Evolutionary conservation across 768 basidiomycete species (phyloP).

Genomic region (Amanita rubescens): DNA sequence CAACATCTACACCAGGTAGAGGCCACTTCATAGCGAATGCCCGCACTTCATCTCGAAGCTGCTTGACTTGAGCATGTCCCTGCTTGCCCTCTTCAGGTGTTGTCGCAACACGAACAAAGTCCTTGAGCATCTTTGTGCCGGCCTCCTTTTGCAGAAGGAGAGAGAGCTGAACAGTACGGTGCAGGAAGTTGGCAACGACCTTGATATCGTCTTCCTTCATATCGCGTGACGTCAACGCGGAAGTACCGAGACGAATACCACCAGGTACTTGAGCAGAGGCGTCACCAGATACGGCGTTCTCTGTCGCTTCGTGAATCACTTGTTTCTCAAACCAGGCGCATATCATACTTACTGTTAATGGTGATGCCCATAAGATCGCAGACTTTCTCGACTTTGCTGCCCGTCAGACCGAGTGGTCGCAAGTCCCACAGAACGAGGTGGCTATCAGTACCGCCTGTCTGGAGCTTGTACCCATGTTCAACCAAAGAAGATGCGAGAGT

Average conservation of each 20-base stretch:
- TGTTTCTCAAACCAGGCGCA: not conserved
- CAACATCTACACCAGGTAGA: conserved; percentile 73
- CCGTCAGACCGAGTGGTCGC: conserved; percentile 91
- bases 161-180: conserved; percentile 90
- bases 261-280: conserved; percentile 93
- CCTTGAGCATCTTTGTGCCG: conserved; percentile 90
- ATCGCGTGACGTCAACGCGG: conserved; percentile 90
- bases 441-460: conserved; percentile 95
- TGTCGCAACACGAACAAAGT: conserved; percentile 83
- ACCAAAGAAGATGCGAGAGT: conserved; percentile 68
- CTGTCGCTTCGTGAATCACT: conserved; percentile 29
- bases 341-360: conserved; percentile 71
- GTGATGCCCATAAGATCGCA: conserved; percentile 96
- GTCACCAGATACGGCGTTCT: conserved; percentile 97
- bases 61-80: conserved; percentile 62
- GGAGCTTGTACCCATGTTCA: conserved; percentile 86
- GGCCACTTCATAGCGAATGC: conserved; percentile 86
- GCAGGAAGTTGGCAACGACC: conserved; percentile 82
- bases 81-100: conserved; percentile 59
- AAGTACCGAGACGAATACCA: conserved; percentile 93
- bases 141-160: conserved; percentile 90
- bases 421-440: conserved; percentile 98
- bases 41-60: conserved; percentile 74
- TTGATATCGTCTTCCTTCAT: conserved; percentile 87
- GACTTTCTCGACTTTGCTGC: conserved; percentile 97